Evolutionary conservation across 352 stramenopile genomes (phyloP).

Genomic region (Phytophthora vignae): DNA sequence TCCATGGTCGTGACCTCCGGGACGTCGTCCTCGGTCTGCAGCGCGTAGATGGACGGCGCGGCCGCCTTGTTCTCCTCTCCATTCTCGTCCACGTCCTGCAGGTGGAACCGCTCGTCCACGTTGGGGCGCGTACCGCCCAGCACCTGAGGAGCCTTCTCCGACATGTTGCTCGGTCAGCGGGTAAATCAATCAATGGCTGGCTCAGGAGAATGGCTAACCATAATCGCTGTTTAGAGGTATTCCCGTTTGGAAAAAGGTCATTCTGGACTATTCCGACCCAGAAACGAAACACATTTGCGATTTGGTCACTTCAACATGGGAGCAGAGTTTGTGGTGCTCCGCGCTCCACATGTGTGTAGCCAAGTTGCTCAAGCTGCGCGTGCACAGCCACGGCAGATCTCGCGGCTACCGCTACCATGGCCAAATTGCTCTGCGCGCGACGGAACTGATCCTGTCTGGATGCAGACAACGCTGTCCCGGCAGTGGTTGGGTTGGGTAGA

Average conservation of each 20-base stretch:
- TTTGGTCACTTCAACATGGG: constrained; percentile 13
- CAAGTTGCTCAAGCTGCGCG: constrained; percentile 24
- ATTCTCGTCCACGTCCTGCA: constrained; percentile 36
- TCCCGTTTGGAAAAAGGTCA: not conserved
- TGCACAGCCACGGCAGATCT: constrained; percentile 34
- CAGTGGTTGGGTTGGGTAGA: not conserved
- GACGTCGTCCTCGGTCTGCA: constrained; percentile 61
- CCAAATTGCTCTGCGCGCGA: constrained; percentile 72
- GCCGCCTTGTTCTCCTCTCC: constrained; percentile 15
- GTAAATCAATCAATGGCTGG: constrained; percentile 26
- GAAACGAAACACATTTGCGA: constrained; percentile 3
- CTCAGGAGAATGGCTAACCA: not conserved
- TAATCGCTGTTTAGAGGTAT: not conserved
- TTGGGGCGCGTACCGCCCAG: constrained; percentile 69
- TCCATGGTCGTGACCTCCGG: constrained; percentile 70
- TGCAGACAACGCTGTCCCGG: constrained; percentile 6
- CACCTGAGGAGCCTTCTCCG: constrained; percentile 64
- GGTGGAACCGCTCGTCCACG: constrained; percentile 62
- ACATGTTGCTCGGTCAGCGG: constrained; percentile 46
- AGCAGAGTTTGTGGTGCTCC: not conserved
- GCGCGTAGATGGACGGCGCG: constrained; percentile 47
- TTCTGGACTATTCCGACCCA: not conserved
- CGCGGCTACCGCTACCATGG: constrained; percentile 57
- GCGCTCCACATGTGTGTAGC: constrained; percentile 13
- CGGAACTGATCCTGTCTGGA: constrained; percentile 26